Base-by-base conservation (phyloP, 306 rosid genomes). In the Cajanus cajan region DNA sequence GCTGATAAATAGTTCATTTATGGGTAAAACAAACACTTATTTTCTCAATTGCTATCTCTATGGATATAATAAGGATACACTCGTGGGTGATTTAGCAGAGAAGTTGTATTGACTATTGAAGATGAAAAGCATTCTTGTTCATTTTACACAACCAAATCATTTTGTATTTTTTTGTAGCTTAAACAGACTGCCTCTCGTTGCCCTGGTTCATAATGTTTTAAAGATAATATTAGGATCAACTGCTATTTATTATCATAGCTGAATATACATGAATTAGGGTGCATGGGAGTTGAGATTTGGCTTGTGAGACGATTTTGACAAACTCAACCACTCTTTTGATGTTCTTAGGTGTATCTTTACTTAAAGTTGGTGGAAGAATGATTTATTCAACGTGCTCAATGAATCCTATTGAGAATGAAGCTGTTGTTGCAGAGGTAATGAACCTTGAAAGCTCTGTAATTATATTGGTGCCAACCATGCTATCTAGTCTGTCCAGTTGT, bases 391-490 rank as follows among this genome's bases (percentile, higher is more conserved):
- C 98, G 37, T 94, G 98, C 86, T 94, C 98, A 31, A 89, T 94
- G 93, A 94, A 94, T 89, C 98, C 98, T 71, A 83, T 94, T 77
- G 98, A 94, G 77, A 92, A 94, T 70, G 98, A 94, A 82, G 98
- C 98, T 74, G 98, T 92, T 57, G 81, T 94, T 76, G 90, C 97
- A 21, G 98, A 94, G 98, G 98, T 94, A 85, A 71, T 55, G 74
- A 64, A 44, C 84, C 54, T 61, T 78, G 40, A 61, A 31, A 31
- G 24, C 48, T 77, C 73, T 72, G 58, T 11, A 45, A 16, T 57
- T 80, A 40, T 79, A 73, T 75, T 73, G 51, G 59, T 70, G 69
- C 33, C 19, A 34, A 8, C 50, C 75, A 58, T 61, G 33, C 64
- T 61, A 50, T 63, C 58, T 76, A 71, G 40, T 55, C 45, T 71